Conservation (phyloP, 768 basidiomycete species). For the Naganishia antarctica region DNA sequence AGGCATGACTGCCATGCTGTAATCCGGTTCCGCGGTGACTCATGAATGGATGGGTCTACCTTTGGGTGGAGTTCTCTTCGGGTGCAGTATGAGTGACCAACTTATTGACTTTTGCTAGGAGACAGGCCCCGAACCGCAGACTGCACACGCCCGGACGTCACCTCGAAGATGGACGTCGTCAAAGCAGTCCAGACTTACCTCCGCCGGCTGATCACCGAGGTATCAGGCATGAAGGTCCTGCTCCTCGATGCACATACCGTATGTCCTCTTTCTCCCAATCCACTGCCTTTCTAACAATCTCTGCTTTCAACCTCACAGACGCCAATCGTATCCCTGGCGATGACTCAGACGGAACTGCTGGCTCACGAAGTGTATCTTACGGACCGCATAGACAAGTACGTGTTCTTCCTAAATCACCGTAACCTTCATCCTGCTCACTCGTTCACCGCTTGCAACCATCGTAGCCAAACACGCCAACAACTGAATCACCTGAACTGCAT, state of each 20-base stretch:
- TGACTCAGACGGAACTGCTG: constrained; percentile 86
- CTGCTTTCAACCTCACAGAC: constrained; percentile 57
- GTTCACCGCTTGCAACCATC: background rate
- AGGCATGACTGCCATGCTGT: background rate
- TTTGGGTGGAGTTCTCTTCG: too few relatives aligned
- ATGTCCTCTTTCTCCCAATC: constrained; percentile 37
- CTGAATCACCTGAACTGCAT: constrained; percentile 98
- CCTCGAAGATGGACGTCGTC: constrained; percentile 73
- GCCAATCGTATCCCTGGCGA: constrained; percentile 87
- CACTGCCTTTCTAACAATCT: background rate
- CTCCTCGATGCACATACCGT: constrained; percentile 92
- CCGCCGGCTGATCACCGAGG: constrained; percentile 76
- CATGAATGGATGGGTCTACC: too few relatives aligned
- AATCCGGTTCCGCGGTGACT: background rate
- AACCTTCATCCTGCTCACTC: background rate
- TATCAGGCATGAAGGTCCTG: constrained; percentile 88
- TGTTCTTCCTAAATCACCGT: constrained; percentile 19
- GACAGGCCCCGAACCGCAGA: too few relatives aligned
- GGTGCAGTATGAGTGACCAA: too few relatives aligned
- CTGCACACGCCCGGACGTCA: too few relatives aligned
- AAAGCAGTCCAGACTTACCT: constrained; percentile 94
- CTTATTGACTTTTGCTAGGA: too few relatives aligned
- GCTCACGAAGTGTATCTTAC: constrained; percentile 97
- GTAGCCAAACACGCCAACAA: constrained; percentile 62
- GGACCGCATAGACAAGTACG: constrained; percentile 88